Conservation (phyloP, 139 green algal genomes). For the Choricystis sp. region DNA sequence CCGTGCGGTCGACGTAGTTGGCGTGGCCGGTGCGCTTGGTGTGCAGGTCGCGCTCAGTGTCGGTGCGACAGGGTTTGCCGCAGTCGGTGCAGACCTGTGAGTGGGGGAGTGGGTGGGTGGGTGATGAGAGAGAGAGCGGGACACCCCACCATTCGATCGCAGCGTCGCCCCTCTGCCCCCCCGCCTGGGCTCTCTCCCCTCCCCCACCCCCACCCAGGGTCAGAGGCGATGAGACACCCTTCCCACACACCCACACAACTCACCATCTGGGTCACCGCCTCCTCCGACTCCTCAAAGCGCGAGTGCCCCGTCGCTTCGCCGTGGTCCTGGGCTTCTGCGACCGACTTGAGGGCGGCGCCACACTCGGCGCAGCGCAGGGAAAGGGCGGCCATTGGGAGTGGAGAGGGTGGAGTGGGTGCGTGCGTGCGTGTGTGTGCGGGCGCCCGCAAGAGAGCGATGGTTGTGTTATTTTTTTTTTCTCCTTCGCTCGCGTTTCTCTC, state of each 20-base stretch:
- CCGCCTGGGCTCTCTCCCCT: no score
- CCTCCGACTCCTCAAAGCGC: conserved; percentile 64
- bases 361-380: neutral
- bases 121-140: neutral
- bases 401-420: neutral
- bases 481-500: neutral
- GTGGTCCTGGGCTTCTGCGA: conserved; percentile 7
- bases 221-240: no score
- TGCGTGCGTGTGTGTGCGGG: neutral
- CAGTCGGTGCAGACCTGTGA: conserved; percentile 44
- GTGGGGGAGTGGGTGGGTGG: neutral
- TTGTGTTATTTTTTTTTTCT: neutral
- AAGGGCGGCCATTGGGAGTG: neutral
- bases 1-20: conserved; percentile 50
- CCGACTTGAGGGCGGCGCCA: neutral
- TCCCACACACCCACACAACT: no score
- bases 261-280: conserved; percentile 16
- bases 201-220: no score
- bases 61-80: conserved; percentile 59
- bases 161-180: no score
- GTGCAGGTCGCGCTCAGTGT: conserved; percentile 62
- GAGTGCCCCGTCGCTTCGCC: conserved; percentile 43
- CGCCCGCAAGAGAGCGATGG: neutral
- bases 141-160: neutral
- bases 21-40: conserved; percentile 56